These are phyloP conservation scores for Gastrolobium villosum DNA, from an alignment of 306 rosid species.

Conservation along the genomic window DNA sequence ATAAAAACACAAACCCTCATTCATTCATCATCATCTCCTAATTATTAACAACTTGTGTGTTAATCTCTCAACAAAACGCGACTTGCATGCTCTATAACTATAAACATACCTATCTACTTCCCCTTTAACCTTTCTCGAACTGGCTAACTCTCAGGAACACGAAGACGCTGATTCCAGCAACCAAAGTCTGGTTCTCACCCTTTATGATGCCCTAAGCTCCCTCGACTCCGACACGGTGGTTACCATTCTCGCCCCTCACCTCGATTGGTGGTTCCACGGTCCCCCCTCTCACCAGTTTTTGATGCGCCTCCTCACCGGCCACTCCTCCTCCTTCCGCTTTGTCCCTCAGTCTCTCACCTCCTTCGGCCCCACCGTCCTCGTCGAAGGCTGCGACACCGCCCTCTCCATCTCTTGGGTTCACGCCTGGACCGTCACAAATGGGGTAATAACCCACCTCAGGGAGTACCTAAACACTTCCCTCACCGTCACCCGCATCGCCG, in stretches of 20 bases:
- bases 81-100: no score
- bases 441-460: constrained; percentile 61
- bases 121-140: background rate
- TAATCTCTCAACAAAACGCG: no score
- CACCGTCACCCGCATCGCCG: constrained; percentile 58
- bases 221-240: constrained; percentile 64
- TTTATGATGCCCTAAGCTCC: constrained; percentile 70
- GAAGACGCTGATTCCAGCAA: constrained; percentile 43
- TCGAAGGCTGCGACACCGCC: constrained; percentile 57
- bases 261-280: constrained; percentile 91
- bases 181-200: constrained; percentile 37
- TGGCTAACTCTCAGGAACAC: constrained; percentile 25
- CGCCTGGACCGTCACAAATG: constrained; percentile 64
- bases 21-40: no score
- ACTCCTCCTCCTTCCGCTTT: constrained; percentile 49
- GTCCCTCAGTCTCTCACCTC: constrained; percentile 52
- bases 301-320: constrained; percentile 68
- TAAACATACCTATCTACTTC: no score
- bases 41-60: no score
- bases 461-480: constrained; percentile 72
- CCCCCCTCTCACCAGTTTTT: constrained; percentile 69
- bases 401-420: constrained; percentile 66
- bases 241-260: constrained; percentile 69
- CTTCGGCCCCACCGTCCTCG: constrained; percentile 62
- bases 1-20: no score